Base-by-base conservation (phyloP, 495 filamentous ascomycete species). In the Melanomma pulvis-pyrius region DNA sequence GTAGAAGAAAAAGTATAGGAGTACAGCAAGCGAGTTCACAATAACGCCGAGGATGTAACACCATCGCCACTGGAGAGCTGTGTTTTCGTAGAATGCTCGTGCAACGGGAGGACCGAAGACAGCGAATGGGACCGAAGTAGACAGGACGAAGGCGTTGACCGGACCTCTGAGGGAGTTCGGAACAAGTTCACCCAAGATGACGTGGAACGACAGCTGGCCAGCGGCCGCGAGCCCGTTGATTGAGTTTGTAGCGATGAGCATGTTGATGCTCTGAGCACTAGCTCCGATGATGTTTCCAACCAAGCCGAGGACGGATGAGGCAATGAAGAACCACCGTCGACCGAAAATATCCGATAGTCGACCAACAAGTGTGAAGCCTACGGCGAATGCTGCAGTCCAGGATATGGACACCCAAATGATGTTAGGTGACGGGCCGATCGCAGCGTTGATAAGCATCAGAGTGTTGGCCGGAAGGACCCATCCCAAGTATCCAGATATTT, bases 271-370 rank as follows among this genome's bases (percentile, higher is more conserved):
- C 51, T 80, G 76, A 9, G 82, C 79, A 2, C 73, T 76, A 6
- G 79, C 77, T 68, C 78, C 75, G 46, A 83, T 73, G 34, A 82
- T 77, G 57, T 72, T 73, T 28, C 81, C 81, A 39, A 84, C 58
- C 25, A 82, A 68, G 5, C 74, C 77, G 11, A 82, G 65, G 8
- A 75, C 4, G 3, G 78, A 72, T 39, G 76, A 78, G 4, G 74
- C 75, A 44, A 84, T 79, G 63, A 83, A 74, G 65, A 83, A 80
- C 70, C 77, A 83, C 61, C 81, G 76, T 44, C 83, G 78, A 41
- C 83, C 82, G 54, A 86, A 84, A 41, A 85, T 80, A 71, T 86
- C 82, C 1, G 77, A 76, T 7, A 85, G 65, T 39, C 81, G 79
- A 15, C 83, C 83, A 13, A 84, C 77, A 19, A 79, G 67, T 21